phyloP scores from a whole-genome alignment of 257 asterid species.

The Perilla frutescens region DNA sequence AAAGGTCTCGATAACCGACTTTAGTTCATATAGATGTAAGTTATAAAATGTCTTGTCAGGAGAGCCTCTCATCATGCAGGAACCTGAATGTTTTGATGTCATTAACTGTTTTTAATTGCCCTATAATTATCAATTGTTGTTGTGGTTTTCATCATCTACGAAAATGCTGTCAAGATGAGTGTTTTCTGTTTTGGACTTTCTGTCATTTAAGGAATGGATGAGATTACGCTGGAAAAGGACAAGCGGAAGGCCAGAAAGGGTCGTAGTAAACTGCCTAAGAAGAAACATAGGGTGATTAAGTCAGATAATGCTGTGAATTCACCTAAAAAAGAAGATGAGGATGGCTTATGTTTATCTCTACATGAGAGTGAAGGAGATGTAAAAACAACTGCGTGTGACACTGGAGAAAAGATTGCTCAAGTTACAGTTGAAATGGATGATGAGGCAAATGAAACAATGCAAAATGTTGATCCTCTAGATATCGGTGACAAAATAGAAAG shows the following conservation, averaged over 20 bases:
- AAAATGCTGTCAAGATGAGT: constrained; percentile 23
- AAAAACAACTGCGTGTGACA: constrained; percentile 38
- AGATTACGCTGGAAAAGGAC: constrained; percentile 26
- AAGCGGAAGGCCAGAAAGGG: constrained; percentile 41
- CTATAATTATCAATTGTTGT: constrained; percentile 12
- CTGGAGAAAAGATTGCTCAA: constrained; percentile 40
- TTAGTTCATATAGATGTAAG: background rate
- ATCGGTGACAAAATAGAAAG: constrained; percentile 37
- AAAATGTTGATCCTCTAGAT: constrained; percentile 41
- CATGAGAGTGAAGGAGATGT: constrained; percentile 37
- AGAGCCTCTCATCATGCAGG: constrained; percentile 13
- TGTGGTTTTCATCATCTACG: constrained; percentile 21
- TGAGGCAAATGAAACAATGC: constrained; percentile 41
- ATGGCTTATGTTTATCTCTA: constrained; percentile 47
- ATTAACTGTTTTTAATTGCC: constrained; percentile 1
- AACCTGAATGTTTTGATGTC: background rate
- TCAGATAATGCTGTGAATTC: constrained; percentile 56
- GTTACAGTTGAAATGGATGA: constrained; percentile 34
- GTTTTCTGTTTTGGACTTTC: constrained; percentile 27
- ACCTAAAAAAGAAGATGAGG: constrained; percentile 53
- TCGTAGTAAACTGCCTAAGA: constrained; percentile 44
- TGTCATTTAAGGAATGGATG: constrained; percentile 42
- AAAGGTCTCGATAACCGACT: background rate
- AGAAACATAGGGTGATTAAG: constrained; percentile 52
- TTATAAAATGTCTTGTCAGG: constrained; percentile 9